Evolutionary conservation across 2,329 filamentous ascomycete species (phyloP), one percentile per base, ranked within the genome.

Genomic region (Epicoccum nigrum): DNA sequence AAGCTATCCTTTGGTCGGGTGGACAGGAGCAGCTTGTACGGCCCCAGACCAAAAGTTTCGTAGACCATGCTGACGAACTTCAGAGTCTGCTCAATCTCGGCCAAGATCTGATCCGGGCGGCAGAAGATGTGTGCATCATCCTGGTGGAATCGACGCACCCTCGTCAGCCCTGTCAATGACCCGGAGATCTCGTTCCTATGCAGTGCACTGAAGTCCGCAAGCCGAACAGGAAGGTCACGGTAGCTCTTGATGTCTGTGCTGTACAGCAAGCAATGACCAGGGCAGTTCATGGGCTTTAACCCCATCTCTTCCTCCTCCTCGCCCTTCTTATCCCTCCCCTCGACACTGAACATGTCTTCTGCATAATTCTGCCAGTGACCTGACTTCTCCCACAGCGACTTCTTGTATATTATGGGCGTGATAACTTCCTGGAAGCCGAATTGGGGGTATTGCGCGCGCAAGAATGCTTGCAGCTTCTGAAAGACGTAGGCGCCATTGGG

Each of bases 71-170:
- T 81, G 41, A 93, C 86, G 70, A 94, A 93, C 28, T 86, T 84
- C 37, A 94, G 74, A 2, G 89, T 90, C 54, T 83, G 83, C 45
- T 81, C 80, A 49, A 94, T 93, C 74, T 94, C 90, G 3, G 83
- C 77, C 59, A 85, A 79, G 51, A 93, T 89, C 72, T 94, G 90
- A 38, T 81, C 79, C 5, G 88, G 88, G 1, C 88, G 84, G 71
- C 91, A 95, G 73, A 96, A 96, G 56, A 96, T 94, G 73, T 96
- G 91, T 5, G 89, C 89, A 69, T 96, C 91, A 69, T 96, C 92
- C 69, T 96, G 92, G 72, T 94, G 90, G 73, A 96, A 96, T 16
- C 91, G 83, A 27, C 91, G 84, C 41, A 96, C 90, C 51, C 92
- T 85, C 3, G 91, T 96, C 51, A 96, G 77, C 12, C 91, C 92